Evolutionary conservation across 2,329 filamentous ascomycete species (phyloP), one percentile per base, ranked within the genome.

Genomic region (Hypocrella siamensis): DNA sequence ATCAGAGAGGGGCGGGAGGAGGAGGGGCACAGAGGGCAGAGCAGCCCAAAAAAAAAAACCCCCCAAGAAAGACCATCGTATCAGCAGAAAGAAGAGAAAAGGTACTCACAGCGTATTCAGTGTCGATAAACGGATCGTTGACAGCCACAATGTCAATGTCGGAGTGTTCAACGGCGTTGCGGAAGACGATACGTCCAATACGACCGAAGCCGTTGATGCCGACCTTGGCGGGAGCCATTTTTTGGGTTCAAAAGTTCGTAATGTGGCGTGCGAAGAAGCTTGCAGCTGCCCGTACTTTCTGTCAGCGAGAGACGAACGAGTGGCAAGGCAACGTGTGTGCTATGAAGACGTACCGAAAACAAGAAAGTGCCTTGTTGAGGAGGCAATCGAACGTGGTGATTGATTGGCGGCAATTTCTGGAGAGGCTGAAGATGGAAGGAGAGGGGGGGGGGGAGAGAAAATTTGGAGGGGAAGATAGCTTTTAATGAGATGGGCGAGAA

Each of bases 121-220:
- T 75, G 67, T 94, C 86, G 67, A 98, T 96, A 79, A 98, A 96
- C 51, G 90, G 90, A 63, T 96, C 90, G 74, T 98, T 96, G 67
- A 94, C 84, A 51, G 90, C 88, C 53, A 94, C 84, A 52, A 98
- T 71, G 53, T 93, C 73, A 57, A 96, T 81, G 38, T 92, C 80
- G 52, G 71, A 63, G 67, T 88, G 80, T 75, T 92, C 79, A 57
- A 92, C 60, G 53, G 88, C 83, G 70, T 94, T 96, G 70, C 88
- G 84, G 81, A 96, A 90, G 71, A 96, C 79, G 62, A 98, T 94
- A 63, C 90, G 82, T 56, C 90, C 90, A 66, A 98, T 98, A 66
- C 90, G 86, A 70, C 90, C 90, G 73, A 98, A 98, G 64, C 90
- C 88, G 80, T 94, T 96, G 79, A 93, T 94, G 63, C 85, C 85